Percentiles rank a stretch among this genome's conserved stretches.
Evolutionary conservation across 1,284 basidiomycete species (phyloP).

Genomic region (Erythrobasidium hasegawianum): DNA sequence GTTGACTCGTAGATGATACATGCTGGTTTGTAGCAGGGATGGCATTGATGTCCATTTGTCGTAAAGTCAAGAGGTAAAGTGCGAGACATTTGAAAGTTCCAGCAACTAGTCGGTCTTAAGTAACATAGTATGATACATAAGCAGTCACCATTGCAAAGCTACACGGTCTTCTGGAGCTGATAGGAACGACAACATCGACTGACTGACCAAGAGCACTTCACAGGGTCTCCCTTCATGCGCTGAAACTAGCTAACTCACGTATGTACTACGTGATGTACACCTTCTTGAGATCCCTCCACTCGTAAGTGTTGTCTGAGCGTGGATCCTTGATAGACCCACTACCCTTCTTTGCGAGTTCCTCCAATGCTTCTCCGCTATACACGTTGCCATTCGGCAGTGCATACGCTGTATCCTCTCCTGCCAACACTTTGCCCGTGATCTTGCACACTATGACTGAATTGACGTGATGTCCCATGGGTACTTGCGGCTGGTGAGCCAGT

Average conservation of each 20-base stretch:
- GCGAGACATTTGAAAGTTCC: no score
- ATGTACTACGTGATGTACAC: conserved; percentile 54
- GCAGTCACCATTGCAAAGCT: no score
- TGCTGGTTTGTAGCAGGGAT: no score
- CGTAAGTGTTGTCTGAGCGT: conserved; percentile 63
- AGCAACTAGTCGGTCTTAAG: no score
- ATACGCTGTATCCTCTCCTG: conserved; percentile 81
- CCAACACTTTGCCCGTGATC: conserved; percentile 87
- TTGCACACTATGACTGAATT: conserved; percentile 93
- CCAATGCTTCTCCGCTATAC: conserved; percentile 82
- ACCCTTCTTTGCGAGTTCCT: conserved; percentile 74
- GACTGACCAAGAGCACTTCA: no score
- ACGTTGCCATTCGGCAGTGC: conserved; percentile 89
- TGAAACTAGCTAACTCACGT: not conserved
- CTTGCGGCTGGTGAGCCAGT: conserved; percentile 56
- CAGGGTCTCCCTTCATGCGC: no score
- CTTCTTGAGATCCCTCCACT: conserved; percentile 68
- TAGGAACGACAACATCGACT: no score
- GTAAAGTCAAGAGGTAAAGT: no score
- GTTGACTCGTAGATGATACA: no score
- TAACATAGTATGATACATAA: no score
- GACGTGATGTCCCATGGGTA: conserved; percentile 87
- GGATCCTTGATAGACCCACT: conserved; percentile 74
- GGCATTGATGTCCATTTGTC: no score
- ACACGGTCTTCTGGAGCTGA: no score